These are phyloP conservation scores for Panaeolus papilionaceus DNA, from an alignment of 768 basidiomycete genomes.

Conservation along the genomic window DNA sequence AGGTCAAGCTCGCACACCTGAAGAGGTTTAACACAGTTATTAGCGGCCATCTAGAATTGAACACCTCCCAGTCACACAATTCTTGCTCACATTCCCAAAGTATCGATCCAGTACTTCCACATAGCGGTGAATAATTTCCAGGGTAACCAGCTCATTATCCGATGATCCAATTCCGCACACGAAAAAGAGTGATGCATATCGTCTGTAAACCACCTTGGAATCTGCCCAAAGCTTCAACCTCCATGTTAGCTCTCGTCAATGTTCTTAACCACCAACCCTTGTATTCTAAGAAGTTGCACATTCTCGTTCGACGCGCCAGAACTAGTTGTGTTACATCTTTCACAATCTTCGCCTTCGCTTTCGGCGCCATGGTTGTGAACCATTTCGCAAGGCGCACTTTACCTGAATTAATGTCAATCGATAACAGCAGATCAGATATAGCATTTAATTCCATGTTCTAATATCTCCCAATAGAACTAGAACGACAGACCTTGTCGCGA, in stretches of 20 bases:
- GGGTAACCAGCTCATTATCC: conserved; percentile 93
- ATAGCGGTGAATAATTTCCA: conserved; percentile 96
- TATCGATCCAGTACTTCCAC: conserved; percentile 94
- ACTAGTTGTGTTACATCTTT: conserved; percentile 99
- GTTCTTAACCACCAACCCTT: conserved; percentile 68
- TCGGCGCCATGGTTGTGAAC: conserved; percentile 94
- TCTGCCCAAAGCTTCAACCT: conserved; percentile 53
- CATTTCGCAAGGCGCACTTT: conserved; percentile 99
- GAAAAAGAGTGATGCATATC: conserved; percentile 98
- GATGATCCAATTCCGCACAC: conserved; percentile 84
- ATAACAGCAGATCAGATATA: conserved; percentile 12
- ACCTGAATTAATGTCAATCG: conserved; percentile 50
- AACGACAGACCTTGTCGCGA: conserved; percentile 84
- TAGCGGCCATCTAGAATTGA: conserved; percentile 7
- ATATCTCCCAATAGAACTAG: conserved; percentile 7
- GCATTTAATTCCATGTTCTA: conserved; percentile 13
- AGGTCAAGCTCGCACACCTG: conserved; percentile 95
- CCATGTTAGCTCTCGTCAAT: conserved; percentile 12
- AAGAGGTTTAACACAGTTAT: conserved; percentile 8
- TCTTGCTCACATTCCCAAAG: conserved; percentile 81
- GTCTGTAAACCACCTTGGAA: conserved; percentile 93
- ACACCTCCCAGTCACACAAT: conserved; percentile 18
- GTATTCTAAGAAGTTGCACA: conserved; percentile 99
- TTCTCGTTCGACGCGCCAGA: conserved; percentile 90
- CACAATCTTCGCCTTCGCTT: conserved; percentile 94